Conservation (phyloP, 2,329 filamentous ascomycete species). For the Ilyonectria robusta region DNA sequence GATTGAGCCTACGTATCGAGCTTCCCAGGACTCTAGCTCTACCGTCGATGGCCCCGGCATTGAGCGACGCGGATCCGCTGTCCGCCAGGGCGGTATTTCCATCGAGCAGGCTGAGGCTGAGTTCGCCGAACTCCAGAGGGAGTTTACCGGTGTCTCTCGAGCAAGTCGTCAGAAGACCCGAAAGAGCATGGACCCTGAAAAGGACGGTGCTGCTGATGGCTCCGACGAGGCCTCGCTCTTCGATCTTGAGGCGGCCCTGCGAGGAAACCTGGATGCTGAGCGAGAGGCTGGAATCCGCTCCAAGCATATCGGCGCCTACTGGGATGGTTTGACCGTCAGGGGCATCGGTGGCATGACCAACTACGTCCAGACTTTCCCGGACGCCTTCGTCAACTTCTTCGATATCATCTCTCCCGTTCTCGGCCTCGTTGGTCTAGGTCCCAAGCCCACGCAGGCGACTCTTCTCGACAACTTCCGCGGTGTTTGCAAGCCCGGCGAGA, state of each 20-base stretch:
- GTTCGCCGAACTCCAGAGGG: conserved; percentile 76
- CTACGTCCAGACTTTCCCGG: conserved; percentile 81
- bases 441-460: conserved; percentile 79
- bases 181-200: conserved; percentile 69
- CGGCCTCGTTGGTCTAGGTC: conserved; percentile 74
- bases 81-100: conserved; percentile 66
- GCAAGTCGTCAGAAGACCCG: conserved; percentile 56
- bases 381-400: conserved; percentile 83
- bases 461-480: conserved; percentile 81
- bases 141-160: conserved; percentile 71
- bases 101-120: conserved; percentile 78
- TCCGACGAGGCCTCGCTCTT: conserved; percentile 69
- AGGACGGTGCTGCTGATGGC: conserved; percentile 58
- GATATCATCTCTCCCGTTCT: conserved; percentile 78
- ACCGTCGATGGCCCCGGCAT: conserved; percentile 44
- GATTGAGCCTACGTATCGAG: conserved; percentile 41
- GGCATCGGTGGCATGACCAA: conserved; percentile 83
- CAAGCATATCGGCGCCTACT: conserved; percentile 85
- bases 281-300: conserved; percentile 83
- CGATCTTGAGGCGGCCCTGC: conserved; percentile 81
- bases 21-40: conserved; percentile 48
- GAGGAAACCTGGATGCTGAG: conserved; percentile 80
- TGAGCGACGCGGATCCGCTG: conserved; percentile 38
- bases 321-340: conserved; percentile 82
- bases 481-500: conserved; percentile 84